Conservation (phyloP, 805 yeast species). For the Saccharomycopsis capsularis region DNA sequence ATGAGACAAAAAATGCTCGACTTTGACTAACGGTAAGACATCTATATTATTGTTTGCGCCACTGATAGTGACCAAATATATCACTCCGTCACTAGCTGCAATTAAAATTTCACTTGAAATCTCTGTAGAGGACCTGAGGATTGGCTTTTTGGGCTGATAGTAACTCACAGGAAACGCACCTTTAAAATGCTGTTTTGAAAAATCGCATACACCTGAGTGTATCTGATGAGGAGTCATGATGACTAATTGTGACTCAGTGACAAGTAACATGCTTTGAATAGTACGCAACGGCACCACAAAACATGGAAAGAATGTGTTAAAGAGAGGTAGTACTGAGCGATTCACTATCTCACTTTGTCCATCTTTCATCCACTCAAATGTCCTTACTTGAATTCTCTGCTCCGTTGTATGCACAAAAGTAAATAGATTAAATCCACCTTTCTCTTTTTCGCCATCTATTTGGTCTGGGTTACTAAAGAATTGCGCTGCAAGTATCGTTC, state of each 20-base stretch:
- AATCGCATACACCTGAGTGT: constrained; percentile 2
- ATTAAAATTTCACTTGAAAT: constrained; percentile 3
- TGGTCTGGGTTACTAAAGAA: no score
- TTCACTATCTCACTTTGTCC: background rate
- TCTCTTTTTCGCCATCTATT: background rate
- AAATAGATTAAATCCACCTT: background rate
- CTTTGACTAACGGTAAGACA: background rate
- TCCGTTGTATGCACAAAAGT: background rate
- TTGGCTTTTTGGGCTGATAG: background rate
- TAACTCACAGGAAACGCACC: constrained; percentile 8
- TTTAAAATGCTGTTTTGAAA: background rate
- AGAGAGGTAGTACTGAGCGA: constrained; percentile 1
- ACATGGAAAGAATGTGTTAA: constrained; percentile 4
- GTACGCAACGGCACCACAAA: constrained; percentile 5
- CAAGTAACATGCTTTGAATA: background rate
- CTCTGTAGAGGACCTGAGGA: background rate
- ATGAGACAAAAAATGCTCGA: constrained; percentile 1
- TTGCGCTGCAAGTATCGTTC: background rate
- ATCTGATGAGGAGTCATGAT: constrained; percentile 4
- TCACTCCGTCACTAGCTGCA: constrained; percentile 4
- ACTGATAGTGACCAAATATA: constrained; percentile 1
- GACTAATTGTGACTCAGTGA: background rate
- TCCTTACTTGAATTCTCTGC: background rate
- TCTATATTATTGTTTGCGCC: background rate
- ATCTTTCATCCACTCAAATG: background rate